Evolutionary conservation across 2,329 filamentous ascomycete species (phyloP).

Genomic region (Ascochyta clinopodiicola): DNA sequence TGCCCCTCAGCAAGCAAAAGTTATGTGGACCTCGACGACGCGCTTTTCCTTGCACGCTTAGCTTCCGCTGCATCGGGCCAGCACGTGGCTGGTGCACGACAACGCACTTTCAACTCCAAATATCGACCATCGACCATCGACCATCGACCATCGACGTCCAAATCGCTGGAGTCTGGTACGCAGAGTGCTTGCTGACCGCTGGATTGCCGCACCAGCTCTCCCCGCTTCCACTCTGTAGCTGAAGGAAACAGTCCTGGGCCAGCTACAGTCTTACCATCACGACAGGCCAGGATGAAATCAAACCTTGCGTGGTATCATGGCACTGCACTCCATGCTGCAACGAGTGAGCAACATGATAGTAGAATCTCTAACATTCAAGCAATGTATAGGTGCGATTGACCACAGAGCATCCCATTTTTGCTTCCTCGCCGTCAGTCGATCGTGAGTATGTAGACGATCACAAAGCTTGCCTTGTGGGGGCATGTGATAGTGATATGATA

Average conservation of each 20-base stretch:
- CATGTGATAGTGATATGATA: not conserved
- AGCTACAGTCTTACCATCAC: not conserved
- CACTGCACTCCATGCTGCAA: not conserved
- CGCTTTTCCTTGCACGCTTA: conserved; percentile 12
- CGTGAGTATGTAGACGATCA: not conserved
- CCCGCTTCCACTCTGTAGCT: not conserved
- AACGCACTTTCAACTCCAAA: conserved; percentile 7
- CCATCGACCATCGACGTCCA: no score
- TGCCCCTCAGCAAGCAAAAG: conserved; percentile 13
- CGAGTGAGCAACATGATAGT: not conserved
- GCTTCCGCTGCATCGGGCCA: conserved; percentile 6
- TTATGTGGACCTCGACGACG: conserved; percentile 12
- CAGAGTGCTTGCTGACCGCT: not conserved
- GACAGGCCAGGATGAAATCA: not conserved
- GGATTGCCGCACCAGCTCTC: not conserved
- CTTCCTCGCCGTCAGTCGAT: not conserved
- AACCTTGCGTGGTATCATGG: not conserved
- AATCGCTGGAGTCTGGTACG: no score
- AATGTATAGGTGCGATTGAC: not conserved
- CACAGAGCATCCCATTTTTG: not conserved
- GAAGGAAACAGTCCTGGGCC: no score
- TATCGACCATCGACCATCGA: not conserved
- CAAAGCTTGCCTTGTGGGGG: not conserved
- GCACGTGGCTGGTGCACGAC: conserved; percentile 14
- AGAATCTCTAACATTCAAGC: not conserved